A percentile compares a stretch with the other conserved stretches of the same genome.
phyloP scores from a whole-genome alignment of 129 eudicot species.

The Lactuca saligna region DNA sequence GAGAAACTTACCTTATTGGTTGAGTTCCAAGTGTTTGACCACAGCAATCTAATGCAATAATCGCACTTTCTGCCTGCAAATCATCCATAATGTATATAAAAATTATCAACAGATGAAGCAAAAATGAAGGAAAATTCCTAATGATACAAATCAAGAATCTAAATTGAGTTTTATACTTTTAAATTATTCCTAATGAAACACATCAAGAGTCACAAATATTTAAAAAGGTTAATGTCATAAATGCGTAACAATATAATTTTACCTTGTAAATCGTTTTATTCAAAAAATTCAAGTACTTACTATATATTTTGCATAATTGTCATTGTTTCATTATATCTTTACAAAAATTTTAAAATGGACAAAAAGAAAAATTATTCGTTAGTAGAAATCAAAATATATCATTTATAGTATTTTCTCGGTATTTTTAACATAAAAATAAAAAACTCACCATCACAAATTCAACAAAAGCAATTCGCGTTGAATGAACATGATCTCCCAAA shows the following conservation, averaged over 20 bases:
- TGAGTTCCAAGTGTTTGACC: constrained; percentile 85
- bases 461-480: constrained; percentile 95
- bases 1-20: constrained; percentile 59
- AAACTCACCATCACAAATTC: constrained; percentile 79
- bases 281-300: too few species aligned
- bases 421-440: constrained; percentile 2
- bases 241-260: too few species aligned
- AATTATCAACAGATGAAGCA: background rate
- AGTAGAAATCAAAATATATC: too few species aligned
- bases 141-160: background rate
- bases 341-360: too few species aligned
- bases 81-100: constrained; percentile 1
- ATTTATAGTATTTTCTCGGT: background rate
- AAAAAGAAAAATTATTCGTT: too few species aligned
- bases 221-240: too few species aligned
- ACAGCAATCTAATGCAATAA: constrained; percentile 83
- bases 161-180: background rate
- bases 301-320: too few species aligned
- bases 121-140: background rate
- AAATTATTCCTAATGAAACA: background rate
- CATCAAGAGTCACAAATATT: background rate
- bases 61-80: constrained; percentile 91
- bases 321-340: too few species aligned
- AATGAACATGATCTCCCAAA: constrained; percentile 93
- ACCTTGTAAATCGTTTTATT: too few species aligned